Evolutionary conservation across 169 alveolate genomes (phyloP), one percentile per base, ranked within the genome.

Genomic region (Babesia ovis): DNA sequence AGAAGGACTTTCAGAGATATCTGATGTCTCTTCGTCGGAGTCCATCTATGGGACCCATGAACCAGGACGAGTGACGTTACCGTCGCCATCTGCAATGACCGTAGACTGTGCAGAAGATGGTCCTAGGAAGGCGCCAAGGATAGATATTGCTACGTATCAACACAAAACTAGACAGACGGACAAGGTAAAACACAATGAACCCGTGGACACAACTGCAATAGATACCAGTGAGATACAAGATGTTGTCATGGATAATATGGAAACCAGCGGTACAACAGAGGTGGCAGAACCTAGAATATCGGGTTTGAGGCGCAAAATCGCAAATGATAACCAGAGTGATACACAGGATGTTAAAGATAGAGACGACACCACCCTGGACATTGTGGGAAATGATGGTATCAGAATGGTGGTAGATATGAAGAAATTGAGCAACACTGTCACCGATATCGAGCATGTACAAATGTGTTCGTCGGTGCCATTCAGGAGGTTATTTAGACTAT

Each of bases 361-460:
- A 29, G 57, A n/a, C 23, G 39, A 3, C 5, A n/a, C 29, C 3
- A 61, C 57, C 48, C 35, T 64, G 4, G 74, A 64, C 32, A 54
- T 54, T 1, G 20, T 34, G 4, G 69, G 42, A 23, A 34, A 54
- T 3, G 82, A 70, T 45, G 50, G 42, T n/a, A 77, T 77, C 43
- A 29, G 31, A 20, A 27, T 77, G 74, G 32, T 18, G 31, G 29
- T 77, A 20, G 45, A 53, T 34, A 56, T 51, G 31, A 23, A n/a
- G 27, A 56, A 56, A 58, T 62, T 77, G 34, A 77, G 56, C 41
- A 51, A 72, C 43, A 68, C 51, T 22, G 76, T 77, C n/a, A 68
- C 71, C 18, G 86, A 77, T 53, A 77, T 77, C 37, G 86, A 71
- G 32, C 86, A 77, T 56, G 82, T 68, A 48, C 82, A 77, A 48